phyloP scores from a whole-genome alignment of 176 grass and related monocot species.

The Avena sativa region DNA sequence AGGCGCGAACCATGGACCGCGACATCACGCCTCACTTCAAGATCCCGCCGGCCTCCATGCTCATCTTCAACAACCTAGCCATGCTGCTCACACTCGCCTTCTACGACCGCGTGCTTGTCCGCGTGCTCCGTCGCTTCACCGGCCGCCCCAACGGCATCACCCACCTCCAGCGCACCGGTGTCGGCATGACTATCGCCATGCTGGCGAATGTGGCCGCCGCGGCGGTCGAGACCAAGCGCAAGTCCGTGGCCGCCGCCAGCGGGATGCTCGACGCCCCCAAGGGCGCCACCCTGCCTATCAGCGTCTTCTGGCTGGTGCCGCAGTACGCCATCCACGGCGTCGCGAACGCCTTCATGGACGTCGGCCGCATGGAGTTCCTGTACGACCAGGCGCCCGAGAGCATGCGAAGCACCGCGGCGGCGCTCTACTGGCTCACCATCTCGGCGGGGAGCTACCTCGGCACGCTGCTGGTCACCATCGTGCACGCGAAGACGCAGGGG shows the following conservation, averaged over 20 bases:
- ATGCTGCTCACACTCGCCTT: conserved; percentile 66
- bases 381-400: conserved; percentile 93
- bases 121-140: conserved; percentile 54
- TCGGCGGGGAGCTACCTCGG: conserved; percentile 80
- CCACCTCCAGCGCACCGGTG: conserved; percentile 78
- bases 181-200: conserved; percentile 69
- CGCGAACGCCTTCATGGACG: conserved; percentile 80
- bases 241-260: conserved; percentile 47
- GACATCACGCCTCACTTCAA: conserved; percentile 58
- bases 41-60: conserved; percentile 72
- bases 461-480: conserved; percentile 69
- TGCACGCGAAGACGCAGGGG: conserved; percentile 60
- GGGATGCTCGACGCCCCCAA: conserved; percentile 56
- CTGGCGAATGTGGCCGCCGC: conserved; percentile 67
- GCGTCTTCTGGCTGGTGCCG: conserved; percentile 88
- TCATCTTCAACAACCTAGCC: conserved; percentile 66
- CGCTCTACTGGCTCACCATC: conserved; percentile 78
- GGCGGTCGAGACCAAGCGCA: conserved; percentile 60
- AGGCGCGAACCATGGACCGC: conserved; percentile 82
- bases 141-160: conserved; percentile 70
- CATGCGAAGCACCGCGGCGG: conserved; percentile 80
- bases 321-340: conserved; percentile 80
- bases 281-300: conserved; percentile 54
- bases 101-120: conserved; percentile 79
- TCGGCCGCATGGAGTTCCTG: conserved; percentile 86